These are phyloP conservation scores for Mycocentrospora acerina DNA, from an alignment of 2,329 filamentous ascomycete genomes.

Conservation along the genomic window DNA sequence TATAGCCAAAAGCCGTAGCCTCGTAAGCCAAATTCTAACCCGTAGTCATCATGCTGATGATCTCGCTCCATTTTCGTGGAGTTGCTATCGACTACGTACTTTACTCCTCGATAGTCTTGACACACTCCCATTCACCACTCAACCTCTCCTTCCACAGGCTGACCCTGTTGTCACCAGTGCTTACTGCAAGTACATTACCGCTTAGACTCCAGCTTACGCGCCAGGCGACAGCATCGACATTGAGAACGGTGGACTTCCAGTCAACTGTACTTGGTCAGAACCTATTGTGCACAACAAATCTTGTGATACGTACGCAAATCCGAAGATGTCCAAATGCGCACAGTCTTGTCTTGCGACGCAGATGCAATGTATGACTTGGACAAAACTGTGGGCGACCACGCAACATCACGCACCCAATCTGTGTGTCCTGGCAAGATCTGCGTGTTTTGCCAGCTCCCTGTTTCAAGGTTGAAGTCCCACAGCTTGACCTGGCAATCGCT, in stretches of 20 bases:
- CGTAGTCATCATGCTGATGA: not conserved
- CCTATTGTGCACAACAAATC: constrained; percentile 12
- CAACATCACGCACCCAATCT: constrained; percentile 97
- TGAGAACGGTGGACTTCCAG: constrained; percentile 83
- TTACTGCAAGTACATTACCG: constrained; percentile 93
- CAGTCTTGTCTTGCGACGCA: constrained; percentile 94
- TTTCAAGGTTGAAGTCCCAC: constrained; percentile 71
- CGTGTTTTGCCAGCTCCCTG: constrained; percentile 54
- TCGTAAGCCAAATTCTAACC: no score
- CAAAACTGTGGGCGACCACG: constrained; percentile 93
- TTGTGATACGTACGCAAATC: constrained; percentile 35
- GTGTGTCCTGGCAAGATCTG: constrained; percentile 72
- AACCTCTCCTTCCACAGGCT: constrained; percentile 98
- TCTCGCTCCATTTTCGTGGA: constrained; percentile 1
- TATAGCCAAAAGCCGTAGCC: no score
- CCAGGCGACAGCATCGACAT: constrained; percentile 90
- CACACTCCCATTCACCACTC: constrained; percentile 93
- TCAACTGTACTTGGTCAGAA: constrained; percentile 57
- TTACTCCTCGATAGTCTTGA: constrained; percentile 93
- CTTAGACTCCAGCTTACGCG: constrained; percentile 97
- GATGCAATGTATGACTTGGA: constrained; percentile 97
- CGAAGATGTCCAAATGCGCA: constrained; percentile 84
- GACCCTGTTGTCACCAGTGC: constrained; percentile 93
- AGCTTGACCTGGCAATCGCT: constrained; percentile 93
- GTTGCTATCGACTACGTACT: not conserved